Evolutionary conservation across 2,329 filamentous ascomycete species (phyloP).

Genomic region (Orbilia oligospora): DNA sequence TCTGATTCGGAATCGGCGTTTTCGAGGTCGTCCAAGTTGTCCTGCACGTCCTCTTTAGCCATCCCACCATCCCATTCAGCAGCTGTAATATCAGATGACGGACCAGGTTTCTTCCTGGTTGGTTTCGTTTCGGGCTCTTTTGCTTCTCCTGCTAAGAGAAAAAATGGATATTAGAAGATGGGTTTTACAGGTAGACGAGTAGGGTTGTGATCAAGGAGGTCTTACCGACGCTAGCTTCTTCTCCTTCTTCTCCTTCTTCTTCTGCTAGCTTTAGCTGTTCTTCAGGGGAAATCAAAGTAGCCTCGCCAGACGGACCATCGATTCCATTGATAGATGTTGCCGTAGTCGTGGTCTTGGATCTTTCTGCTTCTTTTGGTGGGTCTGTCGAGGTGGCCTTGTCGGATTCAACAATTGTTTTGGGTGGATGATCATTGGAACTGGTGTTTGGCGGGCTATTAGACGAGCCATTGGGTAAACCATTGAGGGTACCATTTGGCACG

Average conservation of each 20-base stretch:
- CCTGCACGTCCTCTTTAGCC: constrained; percentile 58
- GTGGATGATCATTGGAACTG: neutral
- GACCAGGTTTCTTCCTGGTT: constrained; percentile 49
- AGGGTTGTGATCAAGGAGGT: neutral
- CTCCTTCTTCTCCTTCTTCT: constrained; percentile 33
- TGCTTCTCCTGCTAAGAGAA: constrained; percentile 2
- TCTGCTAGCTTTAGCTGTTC: constrained; percentile 38
- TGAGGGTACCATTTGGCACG: neutral
- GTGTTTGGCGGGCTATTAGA: neutral
- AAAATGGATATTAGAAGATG: neutral
- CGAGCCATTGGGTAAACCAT: neutral
- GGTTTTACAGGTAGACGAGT: neutral
- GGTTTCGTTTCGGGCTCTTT: constrained; percentile 20
- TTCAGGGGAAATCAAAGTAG: constrained; percentile 13
- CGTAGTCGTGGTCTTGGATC: constrained; percentile 1
- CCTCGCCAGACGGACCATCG: constrained; percentile 31
- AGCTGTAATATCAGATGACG: constrained; percentile 58
- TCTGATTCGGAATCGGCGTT: constrained; percentile 58
- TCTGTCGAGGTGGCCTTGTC: neutral
- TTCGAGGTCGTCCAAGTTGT: constrained; percentile 56
- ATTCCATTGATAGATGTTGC: constrained; percentile 12
- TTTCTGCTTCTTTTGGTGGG: constrained; percentile 21
- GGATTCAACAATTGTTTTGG: constrained; percentile 20
- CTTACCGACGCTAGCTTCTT: constrained; percentile 39
- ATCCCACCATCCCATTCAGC: constrained; percentile 60